Percentiles rank a stretch among this genome's conserved stretches.
These are phyloP conservation scores for Nigrospora sphaerica DNA, from an alignment of 2,329 filamentous ascomycete species.

Conservation along the genomic window DNA sequence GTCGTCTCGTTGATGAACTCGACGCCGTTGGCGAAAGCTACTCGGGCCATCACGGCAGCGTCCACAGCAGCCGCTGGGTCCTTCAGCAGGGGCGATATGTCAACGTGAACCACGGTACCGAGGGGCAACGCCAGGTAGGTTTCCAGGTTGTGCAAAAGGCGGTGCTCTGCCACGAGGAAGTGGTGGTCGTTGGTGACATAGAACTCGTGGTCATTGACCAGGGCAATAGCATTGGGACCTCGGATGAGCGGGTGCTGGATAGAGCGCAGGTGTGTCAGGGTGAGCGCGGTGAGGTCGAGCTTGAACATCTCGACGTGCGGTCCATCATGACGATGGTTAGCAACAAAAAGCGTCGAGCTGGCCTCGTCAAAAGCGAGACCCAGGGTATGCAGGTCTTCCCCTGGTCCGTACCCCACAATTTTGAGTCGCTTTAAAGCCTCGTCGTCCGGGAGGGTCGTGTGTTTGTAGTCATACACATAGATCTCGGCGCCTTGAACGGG, in stretches of 20 bases:
- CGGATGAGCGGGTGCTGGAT: slow-evolving; percentile 30
- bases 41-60: slow-evolving; percentile 20
- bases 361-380: slow-evolving; percentile 29
- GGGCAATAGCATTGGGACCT: slow-evolving; percentile 29
- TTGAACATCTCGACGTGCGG: slow-evolving; percentile 31
- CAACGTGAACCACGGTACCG: slow-evolving; percentile 29
- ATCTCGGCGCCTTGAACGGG: slow-evolving; percentile 20
- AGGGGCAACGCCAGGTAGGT: slow-evolving; percentile 23
- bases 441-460: slow-evolving; percentile 9
- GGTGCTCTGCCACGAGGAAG: slow-evolving; percentile 18
- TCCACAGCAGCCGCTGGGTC: slow-evolving; percentile 8
- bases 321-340: slow-evolving; percentile 27
- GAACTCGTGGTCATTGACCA: slow-evolving; percentile 26
- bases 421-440: slow-evolving; percentile 14
- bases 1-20: slow-evolving; percentile 29
- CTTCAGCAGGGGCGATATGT: slow-evolving; percentile 9
- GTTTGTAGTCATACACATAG: slow-evolving; percentile 29
- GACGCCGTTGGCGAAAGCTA: slow-evolving; percentile 34
- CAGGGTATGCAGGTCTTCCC: slow-evolving; percentile 29
- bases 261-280: slow-evolving; percentile 26
- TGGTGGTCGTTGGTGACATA: slow-evolving; percentile 34
- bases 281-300: slow-evolving; percentile 23
- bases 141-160: slow-evolving; percentile 22
- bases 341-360: slow-evolving; percentile 26
- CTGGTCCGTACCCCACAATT: slow-evolving; percentile 13